A percentile compares a stretch with the other conserved stretches of the same genome.
Conservation (phyloP, 164 flowering plant genomes). For the Dillenia turbinata region DNA sequence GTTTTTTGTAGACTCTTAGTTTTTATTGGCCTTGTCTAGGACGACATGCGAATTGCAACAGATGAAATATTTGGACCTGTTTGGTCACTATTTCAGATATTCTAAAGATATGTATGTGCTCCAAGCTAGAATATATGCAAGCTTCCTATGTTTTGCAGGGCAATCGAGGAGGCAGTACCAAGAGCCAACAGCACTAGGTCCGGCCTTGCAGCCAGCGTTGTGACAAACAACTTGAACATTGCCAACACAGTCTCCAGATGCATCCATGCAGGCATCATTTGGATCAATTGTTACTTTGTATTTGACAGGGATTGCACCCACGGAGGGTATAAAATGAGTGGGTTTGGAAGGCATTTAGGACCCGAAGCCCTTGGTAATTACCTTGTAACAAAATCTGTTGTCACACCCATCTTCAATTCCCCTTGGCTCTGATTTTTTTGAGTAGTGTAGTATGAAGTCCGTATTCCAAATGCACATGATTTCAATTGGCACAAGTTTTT, state of each 20-base stretch:
- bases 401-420: conserved; percentile 16
- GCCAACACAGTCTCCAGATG: conserved; percentile 26
- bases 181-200: conserved; percentile 19
- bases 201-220: conserved; percentile 23
- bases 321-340: conserved; percentile 17
- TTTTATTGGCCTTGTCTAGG: too few relatives aligned
- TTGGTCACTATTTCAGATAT: neutral
- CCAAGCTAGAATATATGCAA: neutral
- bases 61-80: conserved; percentile 90
- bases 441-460: too few relatives aligned
- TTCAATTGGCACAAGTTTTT: too few relatives aligned
- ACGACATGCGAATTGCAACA: conserved; percentile 12
- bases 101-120: neutral
- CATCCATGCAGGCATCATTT: conserved; percentile 15
- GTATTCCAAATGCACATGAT: too few relatives aligned
- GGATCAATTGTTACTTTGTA: conserved; percentile 25
- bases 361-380: conserved; percentile 15
- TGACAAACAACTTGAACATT: conserved; percentile 18
- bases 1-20: too few relatives aligned
- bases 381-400: conserved; percentile 19
- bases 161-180: conserved; percentile 21
- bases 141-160: conserved; percentile 7
- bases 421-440: conserved; percentile 15
- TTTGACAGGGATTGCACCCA: conserved; percentile 12
- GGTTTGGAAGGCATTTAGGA: conserved; percentile 10